Conservation (phyloP, 805 yeast species). For the Ogataea wickerhamii region DNA sequence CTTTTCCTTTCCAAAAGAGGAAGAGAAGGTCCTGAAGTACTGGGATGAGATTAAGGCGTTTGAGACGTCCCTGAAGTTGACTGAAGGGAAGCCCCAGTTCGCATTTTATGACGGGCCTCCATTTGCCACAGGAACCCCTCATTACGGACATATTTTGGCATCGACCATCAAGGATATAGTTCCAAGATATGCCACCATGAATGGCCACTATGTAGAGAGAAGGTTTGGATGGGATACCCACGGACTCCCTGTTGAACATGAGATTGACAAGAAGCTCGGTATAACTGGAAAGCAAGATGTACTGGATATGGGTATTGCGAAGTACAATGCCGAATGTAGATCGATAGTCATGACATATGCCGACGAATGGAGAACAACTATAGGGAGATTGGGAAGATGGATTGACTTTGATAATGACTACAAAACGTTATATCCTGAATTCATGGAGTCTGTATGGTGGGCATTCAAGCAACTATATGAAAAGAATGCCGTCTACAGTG, state of each 20-base stretch:
- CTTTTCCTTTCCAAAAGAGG: constrained; percentile 85
- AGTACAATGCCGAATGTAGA: constrained; percentile 92
- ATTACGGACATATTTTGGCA: constrained; percentile 95
- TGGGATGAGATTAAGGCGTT: constrained; percentile 97
- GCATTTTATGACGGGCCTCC: constrained; percentile 99
- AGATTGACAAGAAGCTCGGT: constrained; percentile 95
- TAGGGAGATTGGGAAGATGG: constrained; percentile 97
- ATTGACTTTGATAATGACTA: constrained; percentile 98
- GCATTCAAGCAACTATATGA: constrained; percentile 85
- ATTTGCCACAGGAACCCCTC: constrained; percentile 99
- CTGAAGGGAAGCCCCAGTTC: constrained; percentile 81
- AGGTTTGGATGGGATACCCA: constrained; percentile 99
- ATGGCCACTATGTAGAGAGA: constrained; percentile 93
- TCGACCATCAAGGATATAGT: constrained; percentile 97
- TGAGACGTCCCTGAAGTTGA: constrained; percentile 75
- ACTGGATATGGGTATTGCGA: constrained; percentile 87
- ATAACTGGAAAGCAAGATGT: constrained; percentile 94
- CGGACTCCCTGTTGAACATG: constrained; percentile 97
- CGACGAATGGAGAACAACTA: constrained; percentile 88
- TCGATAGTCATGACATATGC: constrained; percentile 97
- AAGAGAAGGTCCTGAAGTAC: constrained; percentile 69
- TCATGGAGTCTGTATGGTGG: constrained; percentile 99
- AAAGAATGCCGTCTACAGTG: constrained; percentile 88
- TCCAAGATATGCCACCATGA: constrained; percentile 97
- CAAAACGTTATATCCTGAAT: constrained; percentile 91